Conservation (phyloP, 257 asterid genomes). For the Linaria vulgaris region DNA sequence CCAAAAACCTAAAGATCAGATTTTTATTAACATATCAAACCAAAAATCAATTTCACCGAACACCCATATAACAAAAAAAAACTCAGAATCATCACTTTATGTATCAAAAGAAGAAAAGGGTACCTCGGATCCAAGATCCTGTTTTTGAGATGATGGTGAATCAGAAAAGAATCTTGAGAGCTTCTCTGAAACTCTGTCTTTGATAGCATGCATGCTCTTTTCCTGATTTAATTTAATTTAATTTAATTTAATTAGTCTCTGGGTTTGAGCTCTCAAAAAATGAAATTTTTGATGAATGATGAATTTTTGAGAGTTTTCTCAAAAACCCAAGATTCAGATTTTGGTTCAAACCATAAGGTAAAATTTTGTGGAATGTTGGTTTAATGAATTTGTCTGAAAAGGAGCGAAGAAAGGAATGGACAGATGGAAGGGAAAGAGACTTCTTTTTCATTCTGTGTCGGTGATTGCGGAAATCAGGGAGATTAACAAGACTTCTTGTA, state of each 20-base stretch:
- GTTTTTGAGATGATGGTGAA: constrained; percentile 53
- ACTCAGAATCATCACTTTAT: constrained; percentile 20
- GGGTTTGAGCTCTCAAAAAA: background rate
- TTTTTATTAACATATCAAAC: constrained; percentile 24
- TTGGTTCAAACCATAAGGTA: background rate
- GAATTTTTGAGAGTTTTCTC: background rate
- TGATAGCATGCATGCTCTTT: constrained; percentile 59
- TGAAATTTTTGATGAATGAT: background rate
- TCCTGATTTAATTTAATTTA: background rate
- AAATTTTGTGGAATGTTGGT: background rate
- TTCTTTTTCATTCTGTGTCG: background rate
- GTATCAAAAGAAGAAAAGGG: constrained; percentile 17
- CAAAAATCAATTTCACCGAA: constrained; percentile 11
- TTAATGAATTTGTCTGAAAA: background rate
- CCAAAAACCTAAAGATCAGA: constrained; percentile 5
- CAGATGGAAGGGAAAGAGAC: background rate
- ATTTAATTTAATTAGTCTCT: too few relatives aligned
- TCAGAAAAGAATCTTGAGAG: constrained; percentile 71
- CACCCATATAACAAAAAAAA: constrained; percentile 1
- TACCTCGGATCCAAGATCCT: constrained; percentile 72
- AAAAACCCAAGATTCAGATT: background rate
- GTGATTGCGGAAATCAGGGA: background rate
- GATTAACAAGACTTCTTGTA: background rate
- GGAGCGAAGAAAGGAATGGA: background rate
- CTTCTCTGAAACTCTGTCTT: constrained; percentile 64